Percentiles rank a stretch among this genome's conserved stretches.
Evolutionary conservation across 2,329 filamentous ascomycete genomes (phyloP).

Genomic region (Epicoccum nigrum): DNA sequence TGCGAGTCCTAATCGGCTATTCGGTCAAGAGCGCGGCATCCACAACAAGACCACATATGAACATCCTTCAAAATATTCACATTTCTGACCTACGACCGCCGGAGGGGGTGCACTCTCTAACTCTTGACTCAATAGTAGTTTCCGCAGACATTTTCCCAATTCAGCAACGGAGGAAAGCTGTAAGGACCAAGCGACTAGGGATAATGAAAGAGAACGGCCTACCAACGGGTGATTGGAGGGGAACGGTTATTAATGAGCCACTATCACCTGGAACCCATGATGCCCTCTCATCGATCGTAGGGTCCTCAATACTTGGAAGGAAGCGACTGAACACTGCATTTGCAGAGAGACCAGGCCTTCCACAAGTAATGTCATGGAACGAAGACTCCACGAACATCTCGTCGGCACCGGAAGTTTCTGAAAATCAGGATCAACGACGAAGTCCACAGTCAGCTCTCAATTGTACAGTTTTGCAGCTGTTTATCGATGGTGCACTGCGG

Average conservation of each 20-base stretch:
- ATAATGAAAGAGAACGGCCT: neutral
- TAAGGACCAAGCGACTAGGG: slow-evolving; percentile 19
- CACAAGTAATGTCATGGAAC: too few species aligned
- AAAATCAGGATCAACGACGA: neutral
- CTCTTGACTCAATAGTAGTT: slow-evolving; percentile 39
- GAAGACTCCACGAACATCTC: neutral
- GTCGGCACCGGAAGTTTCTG: too few species aligned
- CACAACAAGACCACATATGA: slow-evolving; percentile 24
- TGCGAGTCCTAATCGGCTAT: slow-evolving; percentile 4
- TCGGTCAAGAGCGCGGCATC: slow-evolving; percentile 3
- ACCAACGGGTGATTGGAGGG: too few species aligned
- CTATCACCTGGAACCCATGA: neutral
- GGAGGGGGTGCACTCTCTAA: slow-evolving; percentile 27
- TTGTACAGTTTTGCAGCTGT: slow-evolving; percentile 9
- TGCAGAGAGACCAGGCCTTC: neutral
- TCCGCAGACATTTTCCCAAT: slow-evolving; percentile 27
- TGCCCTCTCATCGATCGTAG: neutral
- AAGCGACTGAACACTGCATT: neutral
- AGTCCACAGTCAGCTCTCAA: neutral
- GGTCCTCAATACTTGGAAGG: neutral
- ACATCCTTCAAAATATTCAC: slow-evolving; percentile 31
- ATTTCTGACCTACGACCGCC: slow-evolving; percentile 40
- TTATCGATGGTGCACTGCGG: slow-evolving; percentile 48
- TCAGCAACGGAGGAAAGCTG: slow-evolving; percentile 9
- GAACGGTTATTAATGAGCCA: neutral